phyloP scores from a whole-genome alignment of 2,329 filamentous ascomycete genomes.

The Talaromyces rugulosus region DNA sequence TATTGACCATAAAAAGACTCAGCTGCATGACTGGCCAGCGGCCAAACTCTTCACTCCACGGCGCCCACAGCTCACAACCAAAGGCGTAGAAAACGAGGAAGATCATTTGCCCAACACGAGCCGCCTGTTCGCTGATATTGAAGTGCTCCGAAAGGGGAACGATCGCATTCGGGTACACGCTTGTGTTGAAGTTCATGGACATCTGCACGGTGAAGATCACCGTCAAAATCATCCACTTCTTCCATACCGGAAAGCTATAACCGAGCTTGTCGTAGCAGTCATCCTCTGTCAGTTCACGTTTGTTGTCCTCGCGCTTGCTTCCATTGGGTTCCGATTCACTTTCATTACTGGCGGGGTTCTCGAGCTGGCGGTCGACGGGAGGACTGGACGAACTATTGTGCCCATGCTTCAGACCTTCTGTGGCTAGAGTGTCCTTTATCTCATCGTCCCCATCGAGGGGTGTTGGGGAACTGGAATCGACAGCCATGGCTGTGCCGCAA shows the following conservation, averaged over 20 bases:
- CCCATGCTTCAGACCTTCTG: background rate
- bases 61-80: constrained; percentile 81
- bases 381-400: background rate
- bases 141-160: constrained; percentile 62
- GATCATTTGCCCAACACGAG: constrained; percentile 67
- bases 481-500: background rate
- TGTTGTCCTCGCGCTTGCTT: constrained; percentile 16
- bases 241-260: constrained; percentile 55
- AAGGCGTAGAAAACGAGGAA: constrained; percentile 77
- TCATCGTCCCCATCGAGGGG: background rate
- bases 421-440: background rate
- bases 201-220: constrained; percentile 68
- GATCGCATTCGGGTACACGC: constrained; percentile 65
- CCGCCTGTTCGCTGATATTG: constrained; percentile 60
- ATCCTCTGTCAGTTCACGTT: constrained; percentile 42
- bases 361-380: background rate
- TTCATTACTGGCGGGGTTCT: background rate
- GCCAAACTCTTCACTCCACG: constrained; percentile 78
- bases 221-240: constrained; percentile 67
- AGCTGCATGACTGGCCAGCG: constrained; percentile 69
- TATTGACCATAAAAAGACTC: constrained; percentile 18
- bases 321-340: background rate
- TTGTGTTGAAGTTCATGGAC: constrained; percentile 74
- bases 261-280: constrained; percentile 64
- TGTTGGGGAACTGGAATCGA: background rate